Conservation (phyloP, 768 basidiomycete genomes). For the Hydnomerulius pinastri region DNA sequence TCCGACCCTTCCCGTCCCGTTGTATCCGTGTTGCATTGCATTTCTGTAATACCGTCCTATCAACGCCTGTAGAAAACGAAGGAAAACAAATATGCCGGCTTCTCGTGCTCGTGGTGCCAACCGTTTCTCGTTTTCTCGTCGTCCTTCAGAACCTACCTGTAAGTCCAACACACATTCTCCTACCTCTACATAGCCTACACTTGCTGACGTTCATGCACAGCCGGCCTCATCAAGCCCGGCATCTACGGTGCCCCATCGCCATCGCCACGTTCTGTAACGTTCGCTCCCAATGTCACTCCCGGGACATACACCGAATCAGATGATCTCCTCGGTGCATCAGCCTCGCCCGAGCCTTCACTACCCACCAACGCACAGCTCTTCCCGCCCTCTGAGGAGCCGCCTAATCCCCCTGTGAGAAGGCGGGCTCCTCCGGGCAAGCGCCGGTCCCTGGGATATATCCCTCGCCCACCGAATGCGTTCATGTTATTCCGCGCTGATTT, state of each 20-base stretch:
- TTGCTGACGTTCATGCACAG: slow-evolving; percentile 16
- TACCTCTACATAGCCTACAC: neutral
- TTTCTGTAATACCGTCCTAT: neutral
- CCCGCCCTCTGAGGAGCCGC: slow-evolving; percentile 50
- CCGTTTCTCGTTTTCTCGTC: slow-evolving; percentile 38
- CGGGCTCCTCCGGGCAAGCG: slow-evolving; percentile 64
- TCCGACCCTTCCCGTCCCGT: slow-evolving; percentile 6
- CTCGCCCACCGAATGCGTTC: slow-evolving; percentile 34
- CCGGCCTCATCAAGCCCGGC: slow-evolving; percentile 49
- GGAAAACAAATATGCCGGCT: slow-evolving; percentile 15
- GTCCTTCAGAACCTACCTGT: slow-evolving; percentile 41
- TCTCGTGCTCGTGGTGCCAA: slow-evolving; percentile 18
- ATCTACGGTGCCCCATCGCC: slow-evolving; percentile 46
- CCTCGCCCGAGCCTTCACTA: slow-evolving; percentile 28
- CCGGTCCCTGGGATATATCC: slow-evolving; percentile 49
- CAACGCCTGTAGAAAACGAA: too few relatives aligned
- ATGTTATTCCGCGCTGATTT: slow-evolving; percentile 41
- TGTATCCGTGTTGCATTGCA: slow-evolving; percentile 37
- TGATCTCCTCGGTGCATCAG: slow-evolving; percentile 21
- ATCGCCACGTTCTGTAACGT: slow-evolving; percentile 54
- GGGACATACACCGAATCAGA: slow-evolving; percentile 46
- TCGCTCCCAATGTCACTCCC: slow-evolving; percentile 64
- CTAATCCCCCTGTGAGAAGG: slow-evolving; percentile 42
- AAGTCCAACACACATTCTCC: slow-evolving; percentile 13
- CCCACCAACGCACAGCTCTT: slow-evolving; percentile 47